Percentiles rank a stretch among this genome's conserved stretches.
Evolutionary conservation across 225 moss, liverwort and hornwort species (phyloP).

Genomic region (Asterella californica): DNA sequence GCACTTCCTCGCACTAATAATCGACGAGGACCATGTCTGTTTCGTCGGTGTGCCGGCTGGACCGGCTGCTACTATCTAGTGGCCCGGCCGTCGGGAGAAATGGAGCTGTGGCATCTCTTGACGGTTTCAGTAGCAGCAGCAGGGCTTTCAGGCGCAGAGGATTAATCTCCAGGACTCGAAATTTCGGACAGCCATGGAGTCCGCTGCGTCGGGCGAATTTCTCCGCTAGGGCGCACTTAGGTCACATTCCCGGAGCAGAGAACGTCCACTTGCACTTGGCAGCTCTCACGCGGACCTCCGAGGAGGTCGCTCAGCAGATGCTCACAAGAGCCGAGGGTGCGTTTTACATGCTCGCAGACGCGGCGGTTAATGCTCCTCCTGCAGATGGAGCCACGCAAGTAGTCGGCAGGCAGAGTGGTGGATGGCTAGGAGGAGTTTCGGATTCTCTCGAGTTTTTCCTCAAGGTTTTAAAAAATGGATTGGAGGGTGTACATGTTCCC

Average conservation of each 20-base stretch:
- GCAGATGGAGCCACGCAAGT: slow-evolving; percentile 46
- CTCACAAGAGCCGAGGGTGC: slow-evolving; percentile 49
- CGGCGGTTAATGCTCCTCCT: slow-evolving; percentile 47
- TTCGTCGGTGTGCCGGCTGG: slow-evolving; percentile 20
- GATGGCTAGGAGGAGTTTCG: slow-evolving; percentile 92
- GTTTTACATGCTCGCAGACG: slow-evolving; percentile 77
- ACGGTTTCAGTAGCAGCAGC: slow-evolving; percentile 5
- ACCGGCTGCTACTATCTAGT: not conserved
- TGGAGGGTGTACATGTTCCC: slow-evolving; percentile 67
- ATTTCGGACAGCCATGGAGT: slow-evolving; percentile 16
- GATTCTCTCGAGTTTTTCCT: slow-evolving; percentile 67
- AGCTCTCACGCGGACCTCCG: slow-evolving; percentile 11
- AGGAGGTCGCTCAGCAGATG: slow-evolving; percentile 28
- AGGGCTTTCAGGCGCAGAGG: slow-evolving; percentile 1
- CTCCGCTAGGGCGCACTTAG: slow-evolving; percentile 23
- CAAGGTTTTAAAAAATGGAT: slow-evolving; percentile 75
- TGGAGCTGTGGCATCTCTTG: slow-evolving; percentile 15
- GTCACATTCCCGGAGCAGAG: slow-evolving; percentile 28
- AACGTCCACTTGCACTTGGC: slow-evolving; percentile 23
- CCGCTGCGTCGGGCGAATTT: not conserved
- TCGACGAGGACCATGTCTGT: slow-evolving; percentile 11
- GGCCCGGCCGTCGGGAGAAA: slow-evolving; percentile 16
- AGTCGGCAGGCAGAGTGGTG: slow-evolving; percentile 68
- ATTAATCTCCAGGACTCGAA: slow-evolving; percentile 11
- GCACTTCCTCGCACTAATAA: not conserved